Conservation (phyloP, 371 early-diverging fungal genomes). For the Syncephalastrum racemosum region DNA sequence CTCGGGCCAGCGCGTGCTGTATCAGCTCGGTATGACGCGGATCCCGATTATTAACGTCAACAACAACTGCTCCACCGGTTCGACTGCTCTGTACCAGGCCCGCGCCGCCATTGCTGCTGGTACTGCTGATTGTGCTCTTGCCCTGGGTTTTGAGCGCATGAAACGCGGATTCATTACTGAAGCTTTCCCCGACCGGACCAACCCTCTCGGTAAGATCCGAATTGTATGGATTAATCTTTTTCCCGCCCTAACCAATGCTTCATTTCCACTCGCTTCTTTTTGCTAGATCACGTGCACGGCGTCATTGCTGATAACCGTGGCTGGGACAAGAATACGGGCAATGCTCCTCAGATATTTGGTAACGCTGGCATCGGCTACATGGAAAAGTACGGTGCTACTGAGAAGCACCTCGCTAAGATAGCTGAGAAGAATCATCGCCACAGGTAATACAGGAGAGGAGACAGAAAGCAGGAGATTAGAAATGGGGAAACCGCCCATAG, state of each 20-base stretch:
- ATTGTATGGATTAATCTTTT: neutral
- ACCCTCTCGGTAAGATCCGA: constrained; percentile 48
- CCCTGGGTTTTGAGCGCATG: constrained; percentile 79
- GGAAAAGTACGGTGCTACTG: constrained; percentile 59
- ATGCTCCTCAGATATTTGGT: constrained; percentile 71
- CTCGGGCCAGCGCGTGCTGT: constrained; percentile 69
- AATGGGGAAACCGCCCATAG: too few relatives aligned
- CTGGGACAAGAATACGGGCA: constrained; percentile 50
- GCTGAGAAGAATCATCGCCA: constrained; percentile 75
- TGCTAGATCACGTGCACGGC: constrained; percentile 45
- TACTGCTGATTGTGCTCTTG: constrained; percentile 64
- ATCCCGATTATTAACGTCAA: constrained; percentile 65
- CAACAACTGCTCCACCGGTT: constrained; percentile 78
- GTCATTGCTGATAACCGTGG: constrained; percentile 60
- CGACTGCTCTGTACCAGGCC: constrained; percentile 70
- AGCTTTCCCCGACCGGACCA: constrained; percentile 59
- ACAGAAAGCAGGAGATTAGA: neutral
- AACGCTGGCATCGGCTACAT: constrained; percentile 72
- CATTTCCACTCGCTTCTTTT: neutral
- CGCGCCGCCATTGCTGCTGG: constrained; percentile 63
- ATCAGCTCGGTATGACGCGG: constrained; percentile 64
- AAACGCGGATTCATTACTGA: constrained; percentile 51
- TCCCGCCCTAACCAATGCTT: neutral
- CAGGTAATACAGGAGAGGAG: constrained; percentile 19
- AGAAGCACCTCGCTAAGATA: constrained; percentile 61